Evolutionary conservation across 345 rosid species (phyloP).

Genomic region (Populus tremula): DNA sequence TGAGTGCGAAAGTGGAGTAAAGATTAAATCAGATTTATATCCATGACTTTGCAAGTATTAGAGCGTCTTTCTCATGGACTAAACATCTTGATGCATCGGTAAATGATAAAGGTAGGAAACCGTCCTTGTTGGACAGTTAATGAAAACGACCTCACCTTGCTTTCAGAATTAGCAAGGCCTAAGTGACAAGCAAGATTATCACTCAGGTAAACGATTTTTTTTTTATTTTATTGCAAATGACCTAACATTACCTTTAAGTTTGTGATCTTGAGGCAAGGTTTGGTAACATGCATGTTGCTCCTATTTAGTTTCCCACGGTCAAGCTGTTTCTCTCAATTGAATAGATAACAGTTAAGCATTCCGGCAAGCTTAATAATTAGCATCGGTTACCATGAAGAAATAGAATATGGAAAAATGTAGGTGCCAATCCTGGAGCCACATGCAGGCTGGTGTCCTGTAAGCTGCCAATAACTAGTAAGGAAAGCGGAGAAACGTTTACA

Average conservation of each 20-base stretch:
- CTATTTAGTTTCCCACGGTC: background rate
- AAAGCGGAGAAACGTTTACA: background rate
- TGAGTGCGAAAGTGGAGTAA: background rate
- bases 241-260: background rate
- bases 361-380: background rate
- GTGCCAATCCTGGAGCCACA: background rate
- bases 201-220: background rate
- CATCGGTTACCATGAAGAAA: background rate
- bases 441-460: conserved; percentile 1
- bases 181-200: background rate
- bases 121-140: conserved; percentile 25
- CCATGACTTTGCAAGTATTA: background rate
- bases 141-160: conserved; percentile 34
- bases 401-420: background rate
- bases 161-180: conserved; percentile 27
- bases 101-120: conserved; percentile 30
- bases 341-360: background rate
- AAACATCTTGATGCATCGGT: background rate
- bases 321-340: background rate
- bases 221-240: background rate
- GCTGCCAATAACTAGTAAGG: background rate
- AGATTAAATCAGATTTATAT: background rate
- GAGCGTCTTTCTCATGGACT: background rate
- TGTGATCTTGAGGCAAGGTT: background rate
- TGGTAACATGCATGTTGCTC: background rate